Base-by-base conservation (phyloP, 2,329 filamentous ascomycete genomes). In the Massarina eburnea region DNA sequence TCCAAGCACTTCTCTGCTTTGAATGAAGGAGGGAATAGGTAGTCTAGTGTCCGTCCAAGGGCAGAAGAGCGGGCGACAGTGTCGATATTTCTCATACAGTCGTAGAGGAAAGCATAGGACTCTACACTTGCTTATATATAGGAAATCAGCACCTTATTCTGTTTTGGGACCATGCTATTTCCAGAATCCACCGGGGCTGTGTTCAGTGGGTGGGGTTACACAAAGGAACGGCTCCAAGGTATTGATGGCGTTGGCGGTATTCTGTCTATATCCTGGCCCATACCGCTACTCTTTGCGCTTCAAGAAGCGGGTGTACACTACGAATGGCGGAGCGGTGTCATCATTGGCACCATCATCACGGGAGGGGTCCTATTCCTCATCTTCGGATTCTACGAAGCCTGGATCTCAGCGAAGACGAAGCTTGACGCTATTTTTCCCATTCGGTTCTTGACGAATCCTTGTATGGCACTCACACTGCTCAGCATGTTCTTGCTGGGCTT, bases 281-380 rank as follows among this genome's bases (percentile, higher is more conserved):
- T 69, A 14, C 61, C 64, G 8, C 46, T 69, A 15, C 54, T 68
- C 15, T 68, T 66, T 33, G 63, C 59, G 1, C 43, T 68, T 6
- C 62, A 69, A 48, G 60, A 67, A 45, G 64, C 57, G 19, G 64
- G 62, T 3, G 45, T 58, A 17, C 51, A 48, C 4, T 56, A 57
- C 32, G 32, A 39, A 2, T 67, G 64, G 64, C 57, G 41, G 14
- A 64, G 62, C 30, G 49, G 54, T 12, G 38, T 63, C 14, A 63
- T 66, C 38, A 60, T 68, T 30, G 62, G 62, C 18, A 64, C 62
- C 3, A 48, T 67, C 0, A 53, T 58, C 3, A 48, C 60, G 18
- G 65, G 64, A 1, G 34, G 64, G 15, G 49, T 54, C 14, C 39
- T 56, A 6, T 52, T 67, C 19, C 17, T 63, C 8, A 4, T 59